These are phyloP conservation scores for Fusarium sambucinum DNA, from an alignment of 2,329 filamentous ascomycete genomes.

Conservation along the genomic window DNA sequence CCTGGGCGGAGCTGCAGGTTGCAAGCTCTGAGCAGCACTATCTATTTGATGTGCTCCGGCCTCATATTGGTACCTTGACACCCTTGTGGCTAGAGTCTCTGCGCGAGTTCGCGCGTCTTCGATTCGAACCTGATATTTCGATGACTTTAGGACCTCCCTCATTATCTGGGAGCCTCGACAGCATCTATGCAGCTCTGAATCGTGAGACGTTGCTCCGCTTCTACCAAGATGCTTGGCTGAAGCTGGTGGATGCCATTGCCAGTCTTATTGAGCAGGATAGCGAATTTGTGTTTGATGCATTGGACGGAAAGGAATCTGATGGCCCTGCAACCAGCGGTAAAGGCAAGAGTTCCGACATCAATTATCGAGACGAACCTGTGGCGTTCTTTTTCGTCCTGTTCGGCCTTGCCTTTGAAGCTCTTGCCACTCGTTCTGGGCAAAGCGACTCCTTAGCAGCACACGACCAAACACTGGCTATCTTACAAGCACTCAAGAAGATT, in stretches of 20 bases:
- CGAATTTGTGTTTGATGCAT: conserved; percentile 95
- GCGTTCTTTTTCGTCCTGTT: conserved; percentile 99
- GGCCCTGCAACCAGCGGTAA: conserved; percentile 62
- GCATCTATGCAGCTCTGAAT: conserved; percentile 94
- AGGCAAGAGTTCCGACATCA: conserved; percentile 82
- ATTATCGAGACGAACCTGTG: conserved; percentile 96
- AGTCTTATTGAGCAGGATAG: conserved; percentile 98
- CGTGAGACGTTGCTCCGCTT: conserved; percentile 93
- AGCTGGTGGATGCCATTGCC: conserved; percentile 95
- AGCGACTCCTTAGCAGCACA: conserved; percentile 70
- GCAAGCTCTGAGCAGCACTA: conserved; percentile 94
- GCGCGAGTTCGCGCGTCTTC: conserved; percentile 89
- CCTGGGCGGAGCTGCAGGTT: conserved; percentile 97
- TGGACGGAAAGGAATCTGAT: conserved; percentile 82
- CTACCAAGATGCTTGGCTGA: conserved; percentile 97
- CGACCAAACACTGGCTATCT: conserved; percentile 86
- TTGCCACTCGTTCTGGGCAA: conserved; percentile 78
- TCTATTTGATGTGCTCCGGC: conserved; percentile 86
- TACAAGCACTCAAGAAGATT: conserved; percentile 94
- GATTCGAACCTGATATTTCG: conserved; percentile 97
- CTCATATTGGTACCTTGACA: conserved; percentile 89
- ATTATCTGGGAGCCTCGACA: conserved; percentile 87
- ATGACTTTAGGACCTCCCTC: conserved; percentile 86
- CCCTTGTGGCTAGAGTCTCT: conserved; percentile 94
- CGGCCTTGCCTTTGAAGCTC: conserved; percentile 93